A percentile compares a stretch with the other conserved stretches of the same genome.
Evolutionary conservation across 495 filamentous ascomycete species (phyloP).

Genomic region (Talaromyces nanjingensis): DNA sequence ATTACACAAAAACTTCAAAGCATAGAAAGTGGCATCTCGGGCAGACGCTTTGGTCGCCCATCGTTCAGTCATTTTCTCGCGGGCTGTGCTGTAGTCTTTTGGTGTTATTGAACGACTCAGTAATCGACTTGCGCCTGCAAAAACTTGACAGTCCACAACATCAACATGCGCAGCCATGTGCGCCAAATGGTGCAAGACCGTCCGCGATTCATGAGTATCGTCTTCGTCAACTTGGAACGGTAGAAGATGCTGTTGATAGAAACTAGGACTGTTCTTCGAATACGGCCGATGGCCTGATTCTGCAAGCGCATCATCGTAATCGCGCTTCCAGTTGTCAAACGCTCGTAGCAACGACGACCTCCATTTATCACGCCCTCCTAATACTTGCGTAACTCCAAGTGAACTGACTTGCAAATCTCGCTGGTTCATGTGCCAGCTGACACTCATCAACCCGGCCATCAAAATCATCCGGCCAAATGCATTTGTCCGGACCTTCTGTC

Average conservation of each 20-base stretch:
- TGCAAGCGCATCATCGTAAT: conserved; percentile 79
- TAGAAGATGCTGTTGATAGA: conserved; percentile 32
- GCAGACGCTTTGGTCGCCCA: conserved; percentile 93
- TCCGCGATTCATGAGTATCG: conserved; percentile 77
- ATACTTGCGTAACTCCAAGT: conserved; percentile 67
- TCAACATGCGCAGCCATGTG: conserved; percentile 99
- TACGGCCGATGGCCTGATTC: conserved; percentile 34
- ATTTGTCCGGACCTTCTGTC: conserved; percentile 83
- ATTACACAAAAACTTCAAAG: conserved; percentile 75
- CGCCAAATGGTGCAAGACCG: conserved; percentile 84
- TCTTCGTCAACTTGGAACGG: conserved; percentile 53
- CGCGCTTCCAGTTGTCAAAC: conserved; percentile 91
- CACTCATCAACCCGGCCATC: conserved; percentile 89
- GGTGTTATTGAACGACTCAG: conserved; percentile 80
- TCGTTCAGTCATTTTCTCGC: conserved; percentile 75
- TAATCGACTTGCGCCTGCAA: conserved; percentile 75
- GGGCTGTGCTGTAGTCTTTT: conserved; percentile 71
- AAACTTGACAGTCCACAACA: conserved; percentile 95
- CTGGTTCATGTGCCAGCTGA: conserved; percentile 98
- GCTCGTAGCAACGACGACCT: conserved; percentile 77
- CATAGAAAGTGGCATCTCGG: conserved; percentile 90
- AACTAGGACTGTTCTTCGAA: conserved; percentile 18
- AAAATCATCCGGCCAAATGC: conserved; percentile 91
- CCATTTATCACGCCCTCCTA: conserved; percentile 92
- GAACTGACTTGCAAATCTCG: conserved; percentile 90